phyloP scores from a whole-genome alignment of 1,284 basidiomycete species.

The Cutaneotrichosporon mucoides region DNA sequence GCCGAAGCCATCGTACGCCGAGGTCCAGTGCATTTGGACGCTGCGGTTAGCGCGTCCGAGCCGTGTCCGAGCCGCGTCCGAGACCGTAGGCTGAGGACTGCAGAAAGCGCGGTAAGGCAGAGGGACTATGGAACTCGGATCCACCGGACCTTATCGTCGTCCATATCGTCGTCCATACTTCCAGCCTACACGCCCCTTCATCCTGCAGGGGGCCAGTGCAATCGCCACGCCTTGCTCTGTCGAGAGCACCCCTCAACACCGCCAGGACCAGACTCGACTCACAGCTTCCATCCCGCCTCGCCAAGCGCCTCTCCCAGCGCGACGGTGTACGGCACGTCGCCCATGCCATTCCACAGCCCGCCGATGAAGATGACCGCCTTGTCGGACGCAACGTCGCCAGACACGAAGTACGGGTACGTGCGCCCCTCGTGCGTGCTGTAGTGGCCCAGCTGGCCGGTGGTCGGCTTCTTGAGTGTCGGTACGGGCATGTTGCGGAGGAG shows the following conservation, averaged over 20 bases:
- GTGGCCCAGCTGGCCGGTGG: conserved; percentile 5
- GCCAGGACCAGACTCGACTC: conserved; percentile 15
- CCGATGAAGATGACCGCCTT: conserved; percentile 45
- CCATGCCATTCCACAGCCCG: conserved; percentile 44
- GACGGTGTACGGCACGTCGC: conserved; percentile 35
- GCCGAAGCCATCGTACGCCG: conserved; percentile 42
- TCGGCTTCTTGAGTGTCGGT: neutral
- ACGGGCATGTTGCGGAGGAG: neutral
- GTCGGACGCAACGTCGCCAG: conserved; percentile 29
- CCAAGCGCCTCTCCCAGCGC: conserved; percentile 28
- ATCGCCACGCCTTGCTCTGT: no score
- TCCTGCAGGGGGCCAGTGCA: no score
- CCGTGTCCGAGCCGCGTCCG: no score
- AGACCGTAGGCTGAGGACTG: no score
- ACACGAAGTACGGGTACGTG: conserved; percentile 37
- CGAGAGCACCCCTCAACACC: no score
- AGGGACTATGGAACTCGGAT: no score
- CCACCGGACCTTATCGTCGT: no score
- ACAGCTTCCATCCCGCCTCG: conserved; percentile 44
- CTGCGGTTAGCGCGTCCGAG: conserved; percentile 19
- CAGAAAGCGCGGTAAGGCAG: no score
- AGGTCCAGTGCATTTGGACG: conserved; percentile 44
- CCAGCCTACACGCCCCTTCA: no score
- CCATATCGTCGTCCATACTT: no score
- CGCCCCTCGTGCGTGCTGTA: conserved; percentile 3